Base-by-base conservation (phyloP, 1,284 basidiomycete species). In the Tylopilus sp. region DNA sequence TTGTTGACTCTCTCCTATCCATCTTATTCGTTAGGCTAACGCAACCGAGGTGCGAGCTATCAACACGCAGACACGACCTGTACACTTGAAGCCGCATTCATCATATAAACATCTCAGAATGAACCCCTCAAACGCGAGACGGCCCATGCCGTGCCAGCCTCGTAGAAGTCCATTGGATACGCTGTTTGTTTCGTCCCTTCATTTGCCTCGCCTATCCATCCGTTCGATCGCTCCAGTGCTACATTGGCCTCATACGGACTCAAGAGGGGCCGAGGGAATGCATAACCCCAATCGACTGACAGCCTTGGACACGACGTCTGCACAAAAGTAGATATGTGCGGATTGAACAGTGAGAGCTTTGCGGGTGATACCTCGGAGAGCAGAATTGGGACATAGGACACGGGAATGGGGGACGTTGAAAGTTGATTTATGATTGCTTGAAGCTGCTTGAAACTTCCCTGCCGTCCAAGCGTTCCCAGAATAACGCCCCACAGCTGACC, bases 101-200 rank as follows among this genome's bases (percentile, higher is more conserved):
- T 41, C 18, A n/a, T n/a, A n/a, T n/a, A 34, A 48, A 21, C 21
- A 26, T 23, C 12, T 54, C 30, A 51, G 48, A 69, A 66, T 6
- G 56, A 55, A n/a, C 64, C 74, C 43, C 70, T 76, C 56, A 52
- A 66, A 68, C 80, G 78, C 26, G 81, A 83, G 50, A 75, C 63
- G 10, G 84, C 87, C 91, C 86, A 87, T 2, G 78, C 79, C 57
- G 78, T 86, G 5, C 85, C 86, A 12, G 86, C 82, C 38, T 81
- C 79, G 61, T 98, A 99, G 67, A 98, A 99, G 70, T 99, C 92
- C 96, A 99, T 99, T 1, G 92, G 89, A 70, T 99, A 99, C 29
- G 67, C 69, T 29, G 73, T 76, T 26, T 71, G 66, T 54, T 56
- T 63, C 48, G 23, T 58, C 48, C 64, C 65, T 63, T 71, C 52